Conservation (phyloP, 441 rosid genomes). For the Daphne laureola region DNA sequence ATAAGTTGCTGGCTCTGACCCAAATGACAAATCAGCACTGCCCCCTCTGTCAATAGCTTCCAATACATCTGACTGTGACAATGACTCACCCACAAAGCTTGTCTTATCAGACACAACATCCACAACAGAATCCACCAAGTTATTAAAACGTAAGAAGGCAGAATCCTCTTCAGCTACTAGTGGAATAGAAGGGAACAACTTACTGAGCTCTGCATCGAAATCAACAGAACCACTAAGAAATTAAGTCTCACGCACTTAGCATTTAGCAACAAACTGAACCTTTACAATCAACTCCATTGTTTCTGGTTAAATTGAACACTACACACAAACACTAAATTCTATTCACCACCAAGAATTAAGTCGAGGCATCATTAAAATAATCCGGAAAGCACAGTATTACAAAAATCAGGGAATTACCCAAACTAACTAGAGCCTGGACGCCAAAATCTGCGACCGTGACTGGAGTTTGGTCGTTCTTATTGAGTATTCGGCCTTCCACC, state of each 20-base stretch:
- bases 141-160: constrained; percentile 46
- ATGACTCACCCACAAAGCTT: constrained; percentile 29
- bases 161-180: constrained; percentile 95
- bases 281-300: too few species aligned
- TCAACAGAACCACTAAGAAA: neutral
- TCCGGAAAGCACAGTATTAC: too few species aligned
- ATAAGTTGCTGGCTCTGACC: constrained; percentile 68
- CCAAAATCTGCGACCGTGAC: constrained; percentile 91
- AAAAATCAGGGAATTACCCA: constrained; percentile 32
- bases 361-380: too few species aligned
- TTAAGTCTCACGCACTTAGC: neutral
- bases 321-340: too few species aligned
- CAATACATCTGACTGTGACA: constrained; percentile 54
- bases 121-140: constrained; percentile 61
- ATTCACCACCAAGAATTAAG: too few species aligned
- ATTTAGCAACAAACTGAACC: neutral
- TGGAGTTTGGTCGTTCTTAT: constrained; percentile 77
- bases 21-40: constrained; percentile 40
- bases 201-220: constrained; percentile 50
- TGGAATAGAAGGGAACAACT: constrained; percentile 74
- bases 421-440: constrained; percentile 83
- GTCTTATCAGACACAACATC: constrained; percentile 45
- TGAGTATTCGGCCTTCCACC: constrained; percentile 40
- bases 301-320: too few species aligned
- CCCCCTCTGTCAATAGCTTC: constrained; percentile 92